Conservation (phyloP, 139 green algal genomes). For the Tetradesmus obliquus region DNA sequence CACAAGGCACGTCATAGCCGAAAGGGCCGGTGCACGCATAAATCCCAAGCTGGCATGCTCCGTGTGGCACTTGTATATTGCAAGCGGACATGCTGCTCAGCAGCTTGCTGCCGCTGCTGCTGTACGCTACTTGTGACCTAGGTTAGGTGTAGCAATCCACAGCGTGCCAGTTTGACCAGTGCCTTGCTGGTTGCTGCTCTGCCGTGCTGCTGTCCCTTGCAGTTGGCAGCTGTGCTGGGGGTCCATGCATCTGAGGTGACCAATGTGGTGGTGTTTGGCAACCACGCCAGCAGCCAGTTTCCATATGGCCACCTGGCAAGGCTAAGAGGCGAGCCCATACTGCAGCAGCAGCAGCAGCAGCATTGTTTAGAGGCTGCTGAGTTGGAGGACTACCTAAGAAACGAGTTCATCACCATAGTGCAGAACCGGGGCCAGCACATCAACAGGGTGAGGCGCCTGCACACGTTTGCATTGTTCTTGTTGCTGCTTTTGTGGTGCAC, state of each 20-base stretch:
- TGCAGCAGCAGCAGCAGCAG: conserved; percentile 18
- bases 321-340: conserved; percentile 2
- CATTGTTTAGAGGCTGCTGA: background rate
- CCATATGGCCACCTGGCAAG: conserved; percentile 16
- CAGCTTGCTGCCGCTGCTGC: too few relatives aligned
- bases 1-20: too few relatives aligned
- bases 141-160: too few relatives aligned
- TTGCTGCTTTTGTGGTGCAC: too few relatives aligned
- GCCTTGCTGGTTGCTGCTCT: background rate
- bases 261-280: conserved; percentile 22
- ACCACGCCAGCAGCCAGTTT: conserved; percentile 25
- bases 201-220: background rate
- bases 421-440: conserved; percentile 3
- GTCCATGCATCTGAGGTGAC: background rate
- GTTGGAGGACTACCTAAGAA: conserved; percentile 14
- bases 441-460: background rate
- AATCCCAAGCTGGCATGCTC: too few relatives aligned
- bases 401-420: conserved; percentile 30
- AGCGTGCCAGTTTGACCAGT: too few relatives aligned
- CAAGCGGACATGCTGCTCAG: too few relatives aligned
- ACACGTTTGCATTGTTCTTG: too few relatives aligned
- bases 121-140: too few relatives aligned
- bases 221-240: background rate
- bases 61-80: too few relatives aligned
- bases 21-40: too few relatives aligned